Evolutionary conservation across 2,329 filamentous ascomycete species (phyloP).

Genomic region (Blastomyces gilchristii): DNA sequence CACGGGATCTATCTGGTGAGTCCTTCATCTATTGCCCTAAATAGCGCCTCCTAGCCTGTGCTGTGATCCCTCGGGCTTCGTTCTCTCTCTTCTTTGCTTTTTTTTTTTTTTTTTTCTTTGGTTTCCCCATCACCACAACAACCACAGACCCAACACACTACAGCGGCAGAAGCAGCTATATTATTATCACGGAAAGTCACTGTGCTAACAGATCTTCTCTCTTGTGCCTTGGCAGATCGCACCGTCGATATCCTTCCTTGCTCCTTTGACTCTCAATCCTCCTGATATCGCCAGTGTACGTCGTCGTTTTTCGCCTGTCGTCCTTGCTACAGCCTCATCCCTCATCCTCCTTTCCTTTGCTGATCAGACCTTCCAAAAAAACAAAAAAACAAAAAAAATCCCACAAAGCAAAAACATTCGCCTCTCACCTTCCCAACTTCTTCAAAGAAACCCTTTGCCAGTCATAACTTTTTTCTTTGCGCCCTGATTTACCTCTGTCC

Average conservation of each 20-base stretch:
- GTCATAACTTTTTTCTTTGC: not conserved
- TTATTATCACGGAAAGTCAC: not conserved
- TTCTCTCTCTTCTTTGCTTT: too few species aligned
- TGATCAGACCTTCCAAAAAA: not conserved
- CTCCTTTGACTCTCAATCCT: constrained; percentile 2
- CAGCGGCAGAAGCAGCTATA: not conserved
- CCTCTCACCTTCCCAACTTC: not conserved
- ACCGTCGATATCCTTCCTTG: not conserved
- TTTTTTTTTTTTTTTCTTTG: too few species aligned
- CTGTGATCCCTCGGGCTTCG: too few species aligned
- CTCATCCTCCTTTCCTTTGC: constrained; percentile 6
- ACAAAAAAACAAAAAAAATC: not conserved
- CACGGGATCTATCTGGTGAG: constrained; percentile 15
- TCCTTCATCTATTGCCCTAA: not conserved
- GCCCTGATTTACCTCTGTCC: not conserved
- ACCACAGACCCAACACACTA: not conserved
- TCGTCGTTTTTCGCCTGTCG: not conserved
- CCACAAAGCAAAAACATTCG: not conserved
- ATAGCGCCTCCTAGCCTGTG: too few species aligned
- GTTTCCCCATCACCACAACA: not conserved
- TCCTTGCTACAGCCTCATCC: not conserved
- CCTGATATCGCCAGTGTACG: constrained; percentile 9
- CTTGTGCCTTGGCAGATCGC: constrained; percentile 2
- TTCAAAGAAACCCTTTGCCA: not conserved
- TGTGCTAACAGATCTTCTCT: not conserved